Conservation (phyloP, 2,329 filamentous ascomycete species). For the Grosmannia serpens region DNA sequence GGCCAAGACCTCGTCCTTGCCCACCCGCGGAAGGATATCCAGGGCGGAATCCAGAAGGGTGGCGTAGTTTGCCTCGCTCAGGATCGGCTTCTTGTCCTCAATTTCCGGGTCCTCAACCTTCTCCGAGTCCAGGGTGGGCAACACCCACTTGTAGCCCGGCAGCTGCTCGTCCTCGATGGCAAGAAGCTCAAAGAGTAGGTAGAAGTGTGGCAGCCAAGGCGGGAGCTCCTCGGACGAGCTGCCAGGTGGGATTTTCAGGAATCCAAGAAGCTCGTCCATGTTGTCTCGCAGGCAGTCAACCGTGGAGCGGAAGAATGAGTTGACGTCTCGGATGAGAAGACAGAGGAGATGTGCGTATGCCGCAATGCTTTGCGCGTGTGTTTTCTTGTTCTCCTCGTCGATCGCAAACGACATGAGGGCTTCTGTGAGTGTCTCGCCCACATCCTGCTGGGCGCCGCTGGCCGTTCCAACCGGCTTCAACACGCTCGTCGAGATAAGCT, state of each 20-base stretch:
- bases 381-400: slow-evolving; percentile 55
- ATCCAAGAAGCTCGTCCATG: slow-evolving; percentile 63
- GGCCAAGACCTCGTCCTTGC: slow-evolving; percentile 76
- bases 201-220: slow-evolving; percentile 82
- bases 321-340: slow-evolving; percentile 69
- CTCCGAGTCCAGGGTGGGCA: slow-evolving; percentile 39
- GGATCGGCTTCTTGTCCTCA: slow-evolving; percentile 45
- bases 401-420: slow-evolving; percentile 62
- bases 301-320: slow-evolving; percentile 66
- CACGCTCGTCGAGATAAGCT: slow-evolving; percentile 69
- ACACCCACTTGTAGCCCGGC: slow-evolving; percentile 58
- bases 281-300: slow-evolving; percentile 65
- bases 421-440: slow-evolving; percentile 71
- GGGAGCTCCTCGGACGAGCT: slow-evolving; percentile 67
- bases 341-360: slow-evolving; percentile 89
- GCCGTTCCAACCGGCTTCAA: slow-evolving; percentile 43
- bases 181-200: slow-evolving; percentile 81
- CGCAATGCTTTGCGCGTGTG: slow-evolving; percentile 52
- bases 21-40: slow-evolving; percentile 72
- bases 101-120: slow-evolving; percentile 42
- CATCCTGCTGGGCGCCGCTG: slow-evolving; percentile 40
- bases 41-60: slow-evolving; percentile 67
- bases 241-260: slow-evolving; percentile 60
- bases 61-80: slow-evolving; percentile 55
- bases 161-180: slow-evolving; percentile 84